phyloP scores from a whole-genome alignment of 371 early-diverging fungal species.

The Mortierella sp. region DNA sequence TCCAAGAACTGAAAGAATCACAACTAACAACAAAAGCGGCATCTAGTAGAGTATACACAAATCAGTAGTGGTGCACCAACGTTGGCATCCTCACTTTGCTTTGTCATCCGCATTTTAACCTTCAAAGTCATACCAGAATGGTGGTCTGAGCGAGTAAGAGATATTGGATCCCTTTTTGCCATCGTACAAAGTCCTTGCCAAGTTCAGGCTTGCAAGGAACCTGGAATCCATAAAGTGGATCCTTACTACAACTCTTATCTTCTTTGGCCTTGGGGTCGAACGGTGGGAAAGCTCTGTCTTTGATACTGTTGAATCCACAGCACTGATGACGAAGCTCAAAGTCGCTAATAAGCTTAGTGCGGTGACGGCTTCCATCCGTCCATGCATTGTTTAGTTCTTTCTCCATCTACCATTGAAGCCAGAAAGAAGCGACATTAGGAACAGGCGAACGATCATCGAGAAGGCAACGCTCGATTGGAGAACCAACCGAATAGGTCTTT shows the following conservation, averaged over 20 bases:
- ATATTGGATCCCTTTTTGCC: conserved; percentile 31
- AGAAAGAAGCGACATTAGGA: conserved; percentile 9
- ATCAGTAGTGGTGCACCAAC: conserved; percentile 5
- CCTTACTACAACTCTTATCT: conserved; percentile 6
- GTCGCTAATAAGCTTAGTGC: conserved; percentile 21
- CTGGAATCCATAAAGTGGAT: conserved; percentile 20
- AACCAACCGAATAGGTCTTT: too few species aligned
- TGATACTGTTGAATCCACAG: conserved; percentile 23
- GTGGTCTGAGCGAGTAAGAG: conserved; percentile 24
- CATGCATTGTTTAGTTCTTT: conserved; percentile 29
- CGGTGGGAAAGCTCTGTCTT: conserved; percentile 24
- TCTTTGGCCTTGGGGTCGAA: neutral
- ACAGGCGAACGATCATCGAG: neutral
- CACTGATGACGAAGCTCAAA: conserved; percentile 38
- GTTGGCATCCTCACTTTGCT: neutral
- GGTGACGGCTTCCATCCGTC: conserved; percentile 15
- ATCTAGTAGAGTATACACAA: conserved; percentile 11
- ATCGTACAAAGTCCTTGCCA: conserved; percentile 29
- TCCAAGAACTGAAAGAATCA: conserved; percentile 24
- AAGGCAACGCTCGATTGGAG: conserved; percentile 5
- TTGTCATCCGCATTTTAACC: conserved; percentile 4
- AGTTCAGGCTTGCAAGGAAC: conserved; percentile 35
- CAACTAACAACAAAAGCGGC: conserved; percentile 24
- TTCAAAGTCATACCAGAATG: conserved; percentile 25
- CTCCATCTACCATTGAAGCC: conserved; percentile 21